Conservation (phyloP, 2,329 filamentous ascomycete species). For the Phaeosphaeria sp. region DNA sequence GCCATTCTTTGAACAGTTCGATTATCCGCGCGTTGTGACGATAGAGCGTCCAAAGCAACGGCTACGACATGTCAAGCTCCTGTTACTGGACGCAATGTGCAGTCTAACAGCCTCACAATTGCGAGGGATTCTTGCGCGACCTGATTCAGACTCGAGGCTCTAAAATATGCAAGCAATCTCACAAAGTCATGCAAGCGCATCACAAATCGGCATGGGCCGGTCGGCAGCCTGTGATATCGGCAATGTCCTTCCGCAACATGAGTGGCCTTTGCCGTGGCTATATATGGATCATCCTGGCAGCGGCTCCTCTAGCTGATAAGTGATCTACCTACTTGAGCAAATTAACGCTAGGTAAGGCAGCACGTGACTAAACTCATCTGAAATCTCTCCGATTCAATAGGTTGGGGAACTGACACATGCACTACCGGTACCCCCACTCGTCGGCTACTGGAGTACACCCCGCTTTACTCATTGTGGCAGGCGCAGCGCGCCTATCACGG, state of each 20-base stretch:
- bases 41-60: too few species aligned
- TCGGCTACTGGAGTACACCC: neutral
- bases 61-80: neutral
- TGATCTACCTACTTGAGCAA: neutral
- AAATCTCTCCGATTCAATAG: too few species aligned
- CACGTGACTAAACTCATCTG: neutral
- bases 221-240: neutral
- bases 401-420: neutral
- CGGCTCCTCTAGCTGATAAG: neutral
- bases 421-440: neutral
- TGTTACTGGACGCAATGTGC: neutral
- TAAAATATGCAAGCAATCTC: neutral
- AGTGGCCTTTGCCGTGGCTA: neutral
- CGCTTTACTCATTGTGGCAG: neutral
- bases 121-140: neutral
- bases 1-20: too few species aligned
- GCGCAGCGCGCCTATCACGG: neutral
- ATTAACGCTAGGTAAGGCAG: neutral
- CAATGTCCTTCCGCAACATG: neutral
- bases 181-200: slow-evolving; percentile 3
- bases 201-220: neutral
- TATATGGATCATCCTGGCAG: neutral
- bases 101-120: neutral
- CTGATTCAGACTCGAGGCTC: neutral
- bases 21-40: too few species aligned